phyloP scores from a whole-genome alignment of 257 asterid species.

The Przewalskia tangutica region DNA sequence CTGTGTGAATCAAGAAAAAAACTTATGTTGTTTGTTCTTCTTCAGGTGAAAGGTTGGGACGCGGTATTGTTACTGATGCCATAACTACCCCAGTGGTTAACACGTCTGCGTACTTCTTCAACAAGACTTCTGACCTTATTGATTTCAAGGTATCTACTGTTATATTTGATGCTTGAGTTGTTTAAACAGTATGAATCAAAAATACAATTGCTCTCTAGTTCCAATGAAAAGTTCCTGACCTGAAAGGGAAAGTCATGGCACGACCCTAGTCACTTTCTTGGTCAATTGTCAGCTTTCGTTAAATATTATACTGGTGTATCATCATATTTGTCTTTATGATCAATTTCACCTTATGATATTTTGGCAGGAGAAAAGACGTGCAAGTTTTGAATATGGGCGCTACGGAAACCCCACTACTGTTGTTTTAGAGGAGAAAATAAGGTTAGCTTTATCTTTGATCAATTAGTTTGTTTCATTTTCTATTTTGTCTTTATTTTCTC shows the following conservation, averaged over 20 bases:
- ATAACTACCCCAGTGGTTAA: conserved; percentile 87
- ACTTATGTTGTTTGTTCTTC: conserved; percentile 4
- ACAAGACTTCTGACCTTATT: conserved; percentile 75
- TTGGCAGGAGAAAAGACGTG: conserved; percentile 68
- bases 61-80: conserved; percentile 74
- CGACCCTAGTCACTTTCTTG: neutral
- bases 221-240: neutral
- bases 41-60: conserved; percentile 94
- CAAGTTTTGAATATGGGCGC: conserved; percentile 88
- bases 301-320: neutral
- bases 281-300: neutral
- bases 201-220: neutral
- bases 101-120: conserved; percentile 83
- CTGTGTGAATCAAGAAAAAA: neutral
- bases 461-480: neutral
- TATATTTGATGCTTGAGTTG: neutral
- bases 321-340: neutral
- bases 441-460: conserved; percentile 23
- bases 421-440: conserved; percentile 82
- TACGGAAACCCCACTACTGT: conserved; percentile 86
- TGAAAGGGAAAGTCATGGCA: neutral
- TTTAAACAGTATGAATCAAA: neutral
- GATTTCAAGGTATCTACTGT: conserved; percentile 69
- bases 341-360: neutral
- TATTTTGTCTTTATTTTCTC: neutral